Evolutionary conservation across 1,139 yeast genomes (phyloP), one percentile per base, ranked within the genome.

Genomic region (Debaryomyces subglobosus): DNA sequence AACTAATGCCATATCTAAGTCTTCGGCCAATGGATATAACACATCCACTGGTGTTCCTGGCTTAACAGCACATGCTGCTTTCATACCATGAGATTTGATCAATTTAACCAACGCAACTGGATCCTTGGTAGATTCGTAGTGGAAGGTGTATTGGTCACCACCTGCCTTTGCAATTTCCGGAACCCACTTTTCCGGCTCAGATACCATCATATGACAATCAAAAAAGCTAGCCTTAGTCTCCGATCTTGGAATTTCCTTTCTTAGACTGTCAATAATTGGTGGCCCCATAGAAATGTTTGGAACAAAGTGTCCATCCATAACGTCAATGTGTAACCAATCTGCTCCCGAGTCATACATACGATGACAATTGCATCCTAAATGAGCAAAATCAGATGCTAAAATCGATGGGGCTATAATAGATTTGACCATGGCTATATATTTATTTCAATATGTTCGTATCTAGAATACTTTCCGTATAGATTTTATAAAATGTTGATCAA

Each of bases 201-300:
- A 76, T 35, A 94, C 98, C 99, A 94, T 94, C 98, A 94, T 92
- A 71, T 94, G 99, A 69, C 98, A 91, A 69, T 94, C 99, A 63
- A 94, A 92, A 65, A 91, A 92, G n/a, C 87, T 84, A 24, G 68
- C 65, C 39, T 69, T 67, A 9, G 64, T 63, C 44, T 65, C 69
- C 44, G 77, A 72, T 52, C 72, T 65, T 45, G 98, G 97, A 46
- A 92, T 78, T 49, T 84, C 83, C 55, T 82, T 78, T 62, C 99
- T 83, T 61, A 94, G 79, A 38, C 92, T 85, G 51, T 83, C 74
- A 50, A 94, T 91, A 47, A 94, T 84, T 49, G 97, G 96, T 39
- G 96, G 90, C 13, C 99, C 99, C 64, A 94, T 77, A 5, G 97
- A 85, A 60, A 94, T 86, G 72, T 95, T 94, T 57, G 99, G 99